Evolutionary conservation across 176 grass and related monocot genomes (phyloP).

Genomic region (Carex myosuroides): DNA sequence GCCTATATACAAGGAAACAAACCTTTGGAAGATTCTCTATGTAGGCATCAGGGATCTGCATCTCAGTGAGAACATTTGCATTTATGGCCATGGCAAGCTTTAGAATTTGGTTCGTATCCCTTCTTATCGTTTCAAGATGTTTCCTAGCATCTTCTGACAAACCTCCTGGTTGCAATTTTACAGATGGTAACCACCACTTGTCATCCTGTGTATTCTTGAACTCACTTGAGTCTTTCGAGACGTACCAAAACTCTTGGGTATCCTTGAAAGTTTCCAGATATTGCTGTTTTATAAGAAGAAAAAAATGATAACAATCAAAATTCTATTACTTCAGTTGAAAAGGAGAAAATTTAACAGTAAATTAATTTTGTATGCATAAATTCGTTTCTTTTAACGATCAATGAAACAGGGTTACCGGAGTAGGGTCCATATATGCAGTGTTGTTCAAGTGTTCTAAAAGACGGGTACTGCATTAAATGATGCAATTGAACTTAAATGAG

Average conservation of each 20-base stretch:
- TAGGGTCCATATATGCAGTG: not conserved
- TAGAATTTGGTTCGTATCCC: conserved; percentile 86
- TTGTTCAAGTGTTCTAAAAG: not conserved
- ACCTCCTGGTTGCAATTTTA: conserved; percentile 57
- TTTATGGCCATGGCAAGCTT: conserved; percentile 98
- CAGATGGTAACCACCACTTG: conserved; percentile 94
- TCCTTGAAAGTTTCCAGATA: conserved; percentile 91
- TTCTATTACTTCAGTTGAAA: not conserved
- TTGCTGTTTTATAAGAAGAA: conserved; percentile 33
- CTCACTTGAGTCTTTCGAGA: conserved; percentile 59
- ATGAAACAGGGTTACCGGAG: not conserved
- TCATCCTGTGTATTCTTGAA: conserved; percentile 44
- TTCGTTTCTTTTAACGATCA: not conserved
- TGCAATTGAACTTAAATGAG: not conserved
- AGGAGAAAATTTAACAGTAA: not conserved
- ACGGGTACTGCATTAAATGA: not conserved
- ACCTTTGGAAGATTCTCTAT: conserved; percentile 84
- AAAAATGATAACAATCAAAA: not conserved
- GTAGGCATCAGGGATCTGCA: conserved; percentile 79
- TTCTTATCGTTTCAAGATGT: conserved; percentile 69
- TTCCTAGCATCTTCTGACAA: conserved; percentile 42
- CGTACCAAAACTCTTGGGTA: conserved; percentile 76
- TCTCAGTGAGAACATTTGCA: conserved; percentile 93
- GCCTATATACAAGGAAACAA: not conserved
- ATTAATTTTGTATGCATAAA: not conserved